Evolutionary conservation across 495 filamentous ascomycete genomes (phyloP).

Genomic region (Penicillium ucsense): DNA sequence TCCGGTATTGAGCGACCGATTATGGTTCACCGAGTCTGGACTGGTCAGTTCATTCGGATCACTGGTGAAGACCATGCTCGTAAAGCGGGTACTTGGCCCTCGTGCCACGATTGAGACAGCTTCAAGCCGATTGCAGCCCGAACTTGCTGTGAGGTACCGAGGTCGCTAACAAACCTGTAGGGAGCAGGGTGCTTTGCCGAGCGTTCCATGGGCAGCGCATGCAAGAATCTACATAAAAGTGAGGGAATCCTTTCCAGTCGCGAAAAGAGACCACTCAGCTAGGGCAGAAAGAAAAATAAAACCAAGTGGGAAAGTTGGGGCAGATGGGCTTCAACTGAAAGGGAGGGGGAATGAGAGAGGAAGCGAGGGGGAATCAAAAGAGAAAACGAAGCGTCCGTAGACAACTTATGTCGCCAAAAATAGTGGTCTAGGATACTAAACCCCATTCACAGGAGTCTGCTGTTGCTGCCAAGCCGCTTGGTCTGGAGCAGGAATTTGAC

Average conservation of each 20-base stretch:
- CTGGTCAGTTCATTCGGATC: background rate
- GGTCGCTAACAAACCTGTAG: conserved; percentile 23
- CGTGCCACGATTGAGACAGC: no score
- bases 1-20: background rate
- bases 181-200: conserved; percentile 1
- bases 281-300: conserved; percentile 2
- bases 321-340: no score
- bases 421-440: conserved; percentile 5
- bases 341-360: no score
- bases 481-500: conserved; percentile 9
- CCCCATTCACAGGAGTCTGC: conserved; percentile 27
- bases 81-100: no score
- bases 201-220: no score
- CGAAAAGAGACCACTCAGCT: conserved; percentile 4
- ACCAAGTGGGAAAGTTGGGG: background rate
- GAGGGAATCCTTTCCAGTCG: conserved; percentile 15
- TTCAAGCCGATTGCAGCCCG: no score
- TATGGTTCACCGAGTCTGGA: conserved; percentile 14
- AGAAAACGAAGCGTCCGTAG: no score
- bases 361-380: no score
- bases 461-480: conserved; percentile 33
- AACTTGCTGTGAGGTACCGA: conserved; percentile 2
- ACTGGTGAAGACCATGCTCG: no score
- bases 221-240: conserved; percentile 21
- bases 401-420: no score